A percentile compares a stretch with the other conserved stretches of the same genome.
These are phyloP conservation scores for Pseudoneurospora amorphoporcata DNA, from an alignment of 495 filamentous ascomycete genomes.

Conservation along the genomic window DNA sequence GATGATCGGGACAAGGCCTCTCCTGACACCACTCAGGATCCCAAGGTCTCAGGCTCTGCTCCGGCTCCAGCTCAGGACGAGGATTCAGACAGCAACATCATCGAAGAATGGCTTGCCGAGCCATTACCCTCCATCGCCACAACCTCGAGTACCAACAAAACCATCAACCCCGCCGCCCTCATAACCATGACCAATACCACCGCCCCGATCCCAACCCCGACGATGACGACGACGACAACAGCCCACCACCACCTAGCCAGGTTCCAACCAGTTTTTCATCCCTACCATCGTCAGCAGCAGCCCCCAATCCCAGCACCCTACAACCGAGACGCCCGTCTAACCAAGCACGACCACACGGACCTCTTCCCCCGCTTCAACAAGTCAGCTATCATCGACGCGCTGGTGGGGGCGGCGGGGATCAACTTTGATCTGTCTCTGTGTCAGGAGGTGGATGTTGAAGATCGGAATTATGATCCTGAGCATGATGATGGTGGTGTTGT, in stretches of 20 bases:
- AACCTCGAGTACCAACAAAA: not conserved
- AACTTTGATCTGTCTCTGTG: not conserved
- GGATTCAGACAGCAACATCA: conserved; percentile 15
- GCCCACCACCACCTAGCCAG: not conserved
- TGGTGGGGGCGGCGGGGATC: not conserved
- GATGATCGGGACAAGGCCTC: not conserved
- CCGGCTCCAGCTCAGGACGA: conserved; percentile 5
- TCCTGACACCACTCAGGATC: not conserved
- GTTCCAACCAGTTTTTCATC: not conserved
- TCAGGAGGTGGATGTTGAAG: not conserved
- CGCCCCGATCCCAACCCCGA: not conserved
- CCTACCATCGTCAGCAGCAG: not conserved
- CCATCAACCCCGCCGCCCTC: not conserved
- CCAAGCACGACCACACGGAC: not conserved
- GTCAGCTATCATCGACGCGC: not conserved
- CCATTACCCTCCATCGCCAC: conserved; percentile 4
- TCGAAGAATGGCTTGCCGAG: conserved; percentile 24
- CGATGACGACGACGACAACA: not conserved
- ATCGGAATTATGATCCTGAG: not conserved
- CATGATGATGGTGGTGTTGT: not conserved
- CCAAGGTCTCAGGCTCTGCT: not conserved
- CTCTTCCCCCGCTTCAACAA: not conserved
- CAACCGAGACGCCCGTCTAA: not conserved
- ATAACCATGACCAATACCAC: not conserved
- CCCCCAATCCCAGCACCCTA: not conserved